Evolutionary conservation across 257 asterid species (phyloP), one percentile per base, ranked within the genome.

Genomic region (Nicotiana sylvestris): DNA sequence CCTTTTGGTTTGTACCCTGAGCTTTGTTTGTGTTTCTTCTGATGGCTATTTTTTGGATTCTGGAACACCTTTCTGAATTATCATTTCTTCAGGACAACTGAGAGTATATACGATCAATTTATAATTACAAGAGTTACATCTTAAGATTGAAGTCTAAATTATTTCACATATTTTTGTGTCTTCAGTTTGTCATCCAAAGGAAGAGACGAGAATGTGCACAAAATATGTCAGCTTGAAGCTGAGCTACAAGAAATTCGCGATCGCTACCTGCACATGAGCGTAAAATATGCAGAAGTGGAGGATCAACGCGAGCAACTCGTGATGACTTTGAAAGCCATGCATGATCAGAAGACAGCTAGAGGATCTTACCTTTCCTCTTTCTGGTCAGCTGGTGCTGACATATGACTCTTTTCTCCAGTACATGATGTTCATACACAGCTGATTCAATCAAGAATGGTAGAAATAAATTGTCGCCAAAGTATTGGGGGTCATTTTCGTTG

Each of bases 271-370:
- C 78, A 86, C 58, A 85, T 88, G 83, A 90, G 90, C 84, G 66
- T 90, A 51, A 90, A 85, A 46, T 90, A 90, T 15, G 92, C 92
- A 55, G 86, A 88, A 82, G 91, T 86, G 82, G 91, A 90, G 69
- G 87, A 81, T 81, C 83, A 90, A 74, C 81, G 88, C 62, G 91
- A 88, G 82, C 85, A 88, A 81, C 91, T 90, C 16, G 86, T 90
- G 39, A 88, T 90, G 89, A 88, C 86, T 16, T 85, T 90, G 58
- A 90, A 78, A 85, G 66, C 87, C 57, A 53, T 70, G 32, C 55
- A 70, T 68, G 67, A 39, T 55, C 58, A 70, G 21, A 72, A 62
- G 68, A 70, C 81, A 51, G 4, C 21, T 18, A 69, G 72, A 35
- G 84, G 80, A 76, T 56, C 32, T 29, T 30, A 27, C 10, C 72